phyloP scores from a whole-genome alignment of 2,329 filamentous ascomycete species.

The Furcasterigmium sp. region DNA sequence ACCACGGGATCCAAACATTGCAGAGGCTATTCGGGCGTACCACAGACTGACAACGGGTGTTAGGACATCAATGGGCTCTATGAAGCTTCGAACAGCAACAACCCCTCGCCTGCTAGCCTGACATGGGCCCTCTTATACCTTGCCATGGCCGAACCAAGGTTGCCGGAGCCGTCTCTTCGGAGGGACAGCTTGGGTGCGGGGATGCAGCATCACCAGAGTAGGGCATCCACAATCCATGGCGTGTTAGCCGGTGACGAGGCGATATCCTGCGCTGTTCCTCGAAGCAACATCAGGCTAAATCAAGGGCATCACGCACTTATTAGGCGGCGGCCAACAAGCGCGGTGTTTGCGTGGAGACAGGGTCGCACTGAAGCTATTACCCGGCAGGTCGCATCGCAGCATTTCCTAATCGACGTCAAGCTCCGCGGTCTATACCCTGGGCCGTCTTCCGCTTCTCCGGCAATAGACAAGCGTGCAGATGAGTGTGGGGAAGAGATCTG shows the following conservation, averaged over 20 bases:
- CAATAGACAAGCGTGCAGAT: too few species aligned
- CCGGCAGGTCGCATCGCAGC: background rate
- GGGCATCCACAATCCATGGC: background rate
- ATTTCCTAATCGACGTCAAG: background rate
- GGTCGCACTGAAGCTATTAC: background rate
- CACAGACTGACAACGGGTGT: background rate
- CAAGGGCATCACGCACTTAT: background rate
- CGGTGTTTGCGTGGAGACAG: background rate
- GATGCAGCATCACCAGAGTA: background rate
- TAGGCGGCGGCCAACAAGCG: background rate
- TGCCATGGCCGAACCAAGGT: background rate
- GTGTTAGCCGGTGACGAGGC: background rate
- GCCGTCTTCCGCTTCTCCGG: too few species aligned
- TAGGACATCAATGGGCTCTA: background rate
- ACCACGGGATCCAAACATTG: background rate
- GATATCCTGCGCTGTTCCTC: background rate
- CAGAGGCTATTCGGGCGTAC: too few species aligned
- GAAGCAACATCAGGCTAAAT: background rate
- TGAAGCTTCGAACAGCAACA: background rate
- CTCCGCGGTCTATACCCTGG: background rate
- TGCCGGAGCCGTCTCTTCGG: background rate
- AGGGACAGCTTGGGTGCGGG: background rate
- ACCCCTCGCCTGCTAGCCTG: background rate
- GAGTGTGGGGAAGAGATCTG: too few species aligned
- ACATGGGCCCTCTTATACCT: background rate